Evolutionary conservation across 2,329 filamentous ascomycete genomes (phyloP), one percentile per base, ranked within the genome.

Genomic region (Aspergillus brunneoviolaceus): DNA sequence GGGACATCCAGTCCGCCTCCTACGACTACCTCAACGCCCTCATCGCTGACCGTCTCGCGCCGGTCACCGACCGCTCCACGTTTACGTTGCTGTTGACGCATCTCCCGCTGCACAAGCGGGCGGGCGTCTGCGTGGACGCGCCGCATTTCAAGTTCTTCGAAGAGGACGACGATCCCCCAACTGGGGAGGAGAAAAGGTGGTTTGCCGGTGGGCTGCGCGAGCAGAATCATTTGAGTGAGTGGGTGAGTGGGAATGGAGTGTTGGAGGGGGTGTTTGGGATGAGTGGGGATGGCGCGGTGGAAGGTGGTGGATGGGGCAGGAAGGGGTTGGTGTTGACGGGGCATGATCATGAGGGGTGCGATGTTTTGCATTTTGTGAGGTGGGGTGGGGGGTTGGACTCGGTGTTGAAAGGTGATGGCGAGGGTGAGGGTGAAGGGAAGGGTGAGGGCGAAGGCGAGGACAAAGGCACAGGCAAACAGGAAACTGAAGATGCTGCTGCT

Each of bases 271-370:
- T 98, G 2, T 93, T 91, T 65, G 92, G 92, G 11, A 86, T 95
- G 76, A 90, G 81, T 69, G 85, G 84, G 5, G 84, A 90, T 63
- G 68, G 78, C 1, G 74, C 79, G 31, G 89, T 85, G 0, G 80
- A 85, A 0, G 86, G 81, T 0, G 72, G 76, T 11, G 92, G 92
- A 1, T 78, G 79, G 55, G 91, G 92, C 1, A 82, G 91, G 16
- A 84, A 81, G 9, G 93, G 94, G 0, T 78, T 98, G 5, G 87
- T 99, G 27, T 78, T 99, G 45, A 97, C 93, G 52, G 95, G 95
- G 0, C 95, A 99, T 73, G 95, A 99, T 71, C 95, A 99, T 74
- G 91, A 90, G 67, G 95, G 95, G 6, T 99, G 95, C 72, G 92
- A 98, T 75, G 89, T 89, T 7, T 89, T 89, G 70, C 95, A 99